Evolutionary conservation across 208 protist species (phyloP).

Genomic region (Wallacemonas collosoma): DNA sequence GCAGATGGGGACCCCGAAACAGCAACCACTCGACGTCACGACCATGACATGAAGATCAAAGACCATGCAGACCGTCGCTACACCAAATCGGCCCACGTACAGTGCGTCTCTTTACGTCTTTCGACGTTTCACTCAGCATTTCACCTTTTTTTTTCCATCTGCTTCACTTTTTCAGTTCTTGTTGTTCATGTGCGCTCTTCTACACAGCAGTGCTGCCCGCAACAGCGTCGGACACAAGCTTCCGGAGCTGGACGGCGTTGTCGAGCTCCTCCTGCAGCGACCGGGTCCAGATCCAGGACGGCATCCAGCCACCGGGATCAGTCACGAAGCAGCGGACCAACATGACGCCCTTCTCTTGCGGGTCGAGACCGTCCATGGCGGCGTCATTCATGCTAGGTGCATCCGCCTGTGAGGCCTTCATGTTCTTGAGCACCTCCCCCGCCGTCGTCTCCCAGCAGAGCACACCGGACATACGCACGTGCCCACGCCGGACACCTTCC

Average conservation of each 20-base stretch:
- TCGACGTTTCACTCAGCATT: not conserved
- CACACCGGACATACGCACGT: constrained; percentile 27
- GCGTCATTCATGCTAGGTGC: not conserved
- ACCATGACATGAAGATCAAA: too few species aligned
- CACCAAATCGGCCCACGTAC: too few species aligned
- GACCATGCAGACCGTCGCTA: too few species aligned
- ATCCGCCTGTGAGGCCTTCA: not conserved
- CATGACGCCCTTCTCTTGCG: constrained; percentile 24
- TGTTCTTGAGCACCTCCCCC: constrained; percentile 12
- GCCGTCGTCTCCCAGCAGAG: constrained; percentile 32
- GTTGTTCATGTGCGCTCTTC: not conserved
- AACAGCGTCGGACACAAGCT: constrained; percentile 17
- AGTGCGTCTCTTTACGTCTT: too few species aligned
- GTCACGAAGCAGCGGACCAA: constrained; percentile 25
- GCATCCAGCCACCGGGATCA: constrained; percentile 36
- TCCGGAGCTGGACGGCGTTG: constrained; percentile 15
- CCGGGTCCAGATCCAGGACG: constrained; percentile 15
- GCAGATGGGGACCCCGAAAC: too few species aligned
- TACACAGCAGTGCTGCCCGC: constrained; percentile 7
- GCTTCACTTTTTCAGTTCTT: not conserved
- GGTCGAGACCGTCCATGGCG: constrained; percentile 3
- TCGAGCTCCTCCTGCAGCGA: constrained; percentile 25
- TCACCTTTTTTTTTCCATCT: constrained; percentile 2
- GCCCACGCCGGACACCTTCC: constrained; percentile 27
- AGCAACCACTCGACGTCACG: too few species aligned